Percentiles rank a stretch among this genome's conserved stretches.
Evolutionary conservation across 2,329 filamentous ascomycete species (phyloP).

Genomic region (Arthrobotrys megalospora): DNA sequence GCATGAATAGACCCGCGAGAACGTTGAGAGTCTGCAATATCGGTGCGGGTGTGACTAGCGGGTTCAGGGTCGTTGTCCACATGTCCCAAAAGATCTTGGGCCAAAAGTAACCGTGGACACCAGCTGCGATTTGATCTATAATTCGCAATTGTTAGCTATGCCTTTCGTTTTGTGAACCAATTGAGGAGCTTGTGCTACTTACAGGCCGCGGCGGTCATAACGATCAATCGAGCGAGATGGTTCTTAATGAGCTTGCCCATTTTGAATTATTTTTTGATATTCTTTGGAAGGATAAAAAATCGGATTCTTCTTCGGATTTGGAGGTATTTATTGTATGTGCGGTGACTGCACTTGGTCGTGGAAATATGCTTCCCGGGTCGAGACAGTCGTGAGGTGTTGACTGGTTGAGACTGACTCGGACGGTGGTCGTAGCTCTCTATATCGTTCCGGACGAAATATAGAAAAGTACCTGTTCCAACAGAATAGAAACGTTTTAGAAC

Average conservation of each 20-base stretch:
- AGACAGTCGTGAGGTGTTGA: conserved; percentile 29
- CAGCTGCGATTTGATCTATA: conserved; percentile 86
- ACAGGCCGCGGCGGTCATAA: conserved; percentile 82
- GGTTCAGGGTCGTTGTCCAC: conserved; percentile 88
- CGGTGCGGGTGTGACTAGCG: conserved; percentile 87
- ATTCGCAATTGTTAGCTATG: conserved; percentile 53
- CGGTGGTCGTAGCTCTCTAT: conserved; percentile 37
- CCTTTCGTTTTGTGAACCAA: conserved; percentile 19
- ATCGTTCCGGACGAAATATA: conserved; percentile 61
- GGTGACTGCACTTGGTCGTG: conserved; percentile 45
- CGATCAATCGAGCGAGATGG: conserved; percentile 95
- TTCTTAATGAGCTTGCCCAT: conserved; percentile 99
- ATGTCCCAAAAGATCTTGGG: conserved; percentile 99
- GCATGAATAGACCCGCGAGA: conserved; percentile 80
- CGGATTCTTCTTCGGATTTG: conserved; percentile 58
- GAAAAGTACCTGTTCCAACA: conserved; percentile 53
- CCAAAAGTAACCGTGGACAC: conserved; percentile 93
- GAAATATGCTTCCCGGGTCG: conserved; percentile 44
- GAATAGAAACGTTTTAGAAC: conserved; percentile 48
- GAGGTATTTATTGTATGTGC: conserved; percentile 31
- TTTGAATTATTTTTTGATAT: conserved; percentile 62
- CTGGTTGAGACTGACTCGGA: conserved; percentile 6
- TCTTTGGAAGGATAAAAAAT: conserved; percentile 39
- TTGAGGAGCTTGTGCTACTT: conserved; percentile 64
- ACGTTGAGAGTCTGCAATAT: conserved; percentile 92